A percentile compares a stretch with the other conserved stretches of the same genome.
phyloP scores from a whole-genome alignment of 2,329 filamentous ascomycete species.

The Paraphoma sp. region DNA sequence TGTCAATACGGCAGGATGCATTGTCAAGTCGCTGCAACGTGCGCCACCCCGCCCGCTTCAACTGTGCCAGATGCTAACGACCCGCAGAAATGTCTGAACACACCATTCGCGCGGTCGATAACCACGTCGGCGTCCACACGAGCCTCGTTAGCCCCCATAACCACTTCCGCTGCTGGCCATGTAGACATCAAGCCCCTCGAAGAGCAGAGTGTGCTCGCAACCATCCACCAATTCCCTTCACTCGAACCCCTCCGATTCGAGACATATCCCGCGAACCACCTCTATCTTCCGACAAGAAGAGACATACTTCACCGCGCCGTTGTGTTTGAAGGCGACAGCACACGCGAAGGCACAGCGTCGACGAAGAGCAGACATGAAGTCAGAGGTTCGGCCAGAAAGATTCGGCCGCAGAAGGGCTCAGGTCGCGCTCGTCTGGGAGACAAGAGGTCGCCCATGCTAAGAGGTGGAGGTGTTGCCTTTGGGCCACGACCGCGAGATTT shows the following conservation, averaged over 20 bases:
- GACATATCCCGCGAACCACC: conserved; percentile 80
- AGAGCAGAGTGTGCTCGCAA: conserved; percentile 71
- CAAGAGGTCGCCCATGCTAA: conserved; percentile 80
- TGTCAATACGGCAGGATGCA: conserved; percentile 38
- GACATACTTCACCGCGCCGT: conserved; percentile 94
- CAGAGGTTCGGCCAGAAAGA: conserved; percentile 80
- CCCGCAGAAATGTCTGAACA: conserved; percentile 31
- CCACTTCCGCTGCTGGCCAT: conserved; percentile 49
- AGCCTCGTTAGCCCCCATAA: conserved; percentile 58
- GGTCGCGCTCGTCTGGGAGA: conserved; percentile 81
- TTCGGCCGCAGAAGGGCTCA: conserved; percentile 85
- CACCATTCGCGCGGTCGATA: conserved; percentile 37
- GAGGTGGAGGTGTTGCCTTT: conserved; percentile 85
- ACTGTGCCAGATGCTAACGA: conserved; percentile 40
- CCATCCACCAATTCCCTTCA: conserved; percentile 87
- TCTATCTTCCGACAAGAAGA: conserved; percentile 83
- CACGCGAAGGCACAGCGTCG: conserved; percentile 76
- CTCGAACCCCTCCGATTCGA: conserved; percentile 83
- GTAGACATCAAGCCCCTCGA: conserved; percentile 40
- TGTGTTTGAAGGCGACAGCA: conserved; percentile 88
- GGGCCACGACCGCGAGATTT: conserved; percentile 96
- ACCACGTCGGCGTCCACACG: conserved; percentile 60
- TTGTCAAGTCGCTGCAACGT: conserved; percentile 57
- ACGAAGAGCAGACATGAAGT: conserved; percentile 71
- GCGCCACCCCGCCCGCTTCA: conserved; percentile 49